Base-by-base conservation (phyloP, 2,329 filamentous ascomycete species). In the Capronia coronata region DNA sequence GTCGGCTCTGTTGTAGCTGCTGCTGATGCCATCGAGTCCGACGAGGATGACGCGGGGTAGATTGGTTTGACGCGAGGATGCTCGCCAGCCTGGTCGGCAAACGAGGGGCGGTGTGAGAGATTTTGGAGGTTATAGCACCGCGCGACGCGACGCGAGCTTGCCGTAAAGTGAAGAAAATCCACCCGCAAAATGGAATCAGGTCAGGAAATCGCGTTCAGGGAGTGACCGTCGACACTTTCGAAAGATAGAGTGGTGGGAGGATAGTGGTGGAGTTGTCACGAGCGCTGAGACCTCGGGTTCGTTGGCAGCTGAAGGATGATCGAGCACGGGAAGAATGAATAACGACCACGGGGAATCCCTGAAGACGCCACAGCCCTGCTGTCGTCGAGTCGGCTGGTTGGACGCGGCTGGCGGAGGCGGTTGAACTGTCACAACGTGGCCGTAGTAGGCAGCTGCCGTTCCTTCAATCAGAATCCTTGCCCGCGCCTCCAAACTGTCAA, bases 1-100 rank as follows among this genome's bases (percentile, higher is more conserved):
- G 46, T 35, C 18, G 47, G 23, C 9, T 29, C 6, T 10, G 7
- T 32, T 32, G 13, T 10, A 32, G 29, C 11, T 34, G 22, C 41
- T 7, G 41, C 25, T 19, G 50, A 49, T 34, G 48, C 50, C 54
- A 53, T 51, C 14, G 40, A 39, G 8, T 18, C 16, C 34, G 29
- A 7, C 14, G 34, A 37, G 14, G 18, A 9, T 13, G 13, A 32
- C 29, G 7, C 7, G 29, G 29, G 29, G 7, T 3, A 32, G 11
- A n/a, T 10, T 27, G 25, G 25, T 27, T 27, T 27, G 5, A 10
- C 25, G 25, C 10, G 6, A 27, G 25, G 5, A n/a, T n/a, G n/a
- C n/a, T n/a, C n/a, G n/a, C n/a, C n/a, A n/a, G n/a, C n/a, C n/a
- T n/a, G n/a, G n/a, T n/a, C n/a, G n/a, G n/a, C n/a, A n/a, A n/a